phyloP scores from a whole-genome alignment of 345 rosid species.

The Xanthoceras sorbifolium region DNA sequence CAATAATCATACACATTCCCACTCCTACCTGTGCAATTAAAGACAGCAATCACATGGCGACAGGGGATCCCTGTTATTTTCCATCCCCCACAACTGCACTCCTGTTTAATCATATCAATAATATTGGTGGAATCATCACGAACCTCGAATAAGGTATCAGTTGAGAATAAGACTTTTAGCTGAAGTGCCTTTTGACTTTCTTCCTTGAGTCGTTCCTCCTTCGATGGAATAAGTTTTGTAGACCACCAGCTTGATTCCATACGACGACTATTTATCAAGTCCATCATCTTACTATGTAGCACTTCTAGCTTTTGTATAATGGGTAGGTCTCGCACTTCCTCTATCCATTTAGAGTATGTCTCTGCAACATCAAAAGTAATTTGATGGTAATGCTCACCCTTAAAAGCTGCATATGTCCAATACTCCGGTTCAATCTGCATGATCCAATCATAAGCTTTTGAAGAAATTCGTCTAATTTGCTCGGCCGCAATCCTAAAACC shows the following conservation, averaged over 20 bases:
- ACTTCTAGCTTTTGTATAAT: constrained; percentile 62
- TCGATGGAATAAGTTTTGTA: constrained; percentile 66
- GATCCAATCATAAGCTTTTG: constrained; percentile 80
- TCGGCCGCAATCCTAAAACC: constrained; percentile 54
- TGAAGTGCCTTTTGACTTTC: constrained; percentile 49
- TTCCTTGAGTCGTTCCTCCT: constrained; percentile 61
- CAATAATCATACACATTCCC: constrained; percentile 61
- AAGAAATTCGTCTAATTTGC: constrained; percentile 65
- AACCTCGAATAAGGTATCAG: constrained; percentile 87
- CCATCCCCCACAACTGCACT: constrained; percentile 81
- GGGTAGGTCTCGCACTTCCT: constrained; percentile 72
- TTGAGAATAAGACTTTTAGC: constrained; percentile 69
- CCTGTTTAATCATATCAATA: constrained; percentile 61
- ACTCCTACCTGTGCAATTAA: constrained; percentile 48
- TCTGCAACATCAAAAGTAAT: constrained; percentile 62
- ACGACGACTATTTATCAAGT: constrained; percentile 53
- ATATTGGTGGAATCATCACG: constrained; percentile 68
- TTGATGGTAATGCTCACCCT: constrained; percentile 72
- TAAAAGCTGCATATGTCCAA: constrained; percentile 70
- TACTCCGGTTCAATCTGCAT: constrained; percentile 66
- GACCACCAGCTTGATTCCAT: constrained; percentile 55
- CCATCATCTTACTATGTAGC: constrained; percentile 48
- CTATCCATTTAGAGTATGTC: constrained; percentile 63
- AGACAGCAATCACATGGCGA: constrained; percentile 78
- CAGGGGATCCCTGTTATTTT: constrained; percentile 73